Evolutionary conservation across 176 grass and related monocot genomes (phyloP).

Genomic region (Triticum dicoccoides): DNA sequence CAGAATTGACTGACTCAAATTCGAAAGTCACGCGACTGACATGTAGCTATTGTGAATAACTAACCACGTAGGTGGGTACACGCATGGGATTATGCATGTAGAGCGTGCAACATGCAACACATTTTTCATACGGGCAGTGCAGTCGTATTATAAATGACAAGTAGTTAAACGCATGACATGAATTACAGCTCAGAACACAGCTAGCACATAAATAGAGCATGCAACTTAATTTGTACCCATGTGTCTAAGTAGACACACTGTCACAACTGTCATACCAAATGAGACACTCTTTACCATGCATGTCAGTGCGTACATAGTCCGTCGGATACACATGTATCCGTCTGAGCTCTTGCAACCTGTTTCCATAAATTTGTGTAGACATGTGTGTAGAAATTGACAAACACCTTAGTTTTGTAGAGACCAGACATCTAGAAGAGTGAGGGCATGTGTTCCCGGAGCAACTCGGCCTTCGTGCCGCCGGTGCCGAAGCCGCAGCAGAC

Average conservation of each 20-base stretch:
- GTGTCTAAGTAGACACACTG: neutral
- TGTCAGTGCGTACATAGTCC: neutral
- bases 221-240: conserved; percentile 7
- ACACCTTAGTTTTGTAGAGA: neutral
- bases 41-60: no score
- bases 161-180: neutral
- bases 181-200: neutral
- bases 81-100: neutral
- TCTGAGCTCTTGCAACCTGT: neutral
- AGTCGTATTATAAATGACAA: neutral
- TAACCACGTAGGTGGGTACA: neutral
- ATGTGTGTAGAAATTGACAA: neutral
- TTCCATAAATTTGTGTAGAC: neutral
- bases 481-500: neutral
- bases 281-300: neutral
- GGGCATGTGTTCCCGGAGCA: neutral
- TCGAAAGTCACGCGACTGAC: no score
- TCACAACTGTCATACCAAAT: conserved; percentile 17
- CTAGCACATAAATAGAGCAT: neutral
- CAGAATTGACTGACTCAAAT: no score
- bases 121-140: neutral
- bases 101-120: neutral
- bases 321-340: neutral
- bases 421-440: neutral
- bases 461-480: neutral